A percentile compares a stretch with the other conserved stretches of the same genome.
Evolutionary conservation across 352 stramenopile genomes (phyloP).

Genomic region (Phytopythium oedochilum): DNA sequence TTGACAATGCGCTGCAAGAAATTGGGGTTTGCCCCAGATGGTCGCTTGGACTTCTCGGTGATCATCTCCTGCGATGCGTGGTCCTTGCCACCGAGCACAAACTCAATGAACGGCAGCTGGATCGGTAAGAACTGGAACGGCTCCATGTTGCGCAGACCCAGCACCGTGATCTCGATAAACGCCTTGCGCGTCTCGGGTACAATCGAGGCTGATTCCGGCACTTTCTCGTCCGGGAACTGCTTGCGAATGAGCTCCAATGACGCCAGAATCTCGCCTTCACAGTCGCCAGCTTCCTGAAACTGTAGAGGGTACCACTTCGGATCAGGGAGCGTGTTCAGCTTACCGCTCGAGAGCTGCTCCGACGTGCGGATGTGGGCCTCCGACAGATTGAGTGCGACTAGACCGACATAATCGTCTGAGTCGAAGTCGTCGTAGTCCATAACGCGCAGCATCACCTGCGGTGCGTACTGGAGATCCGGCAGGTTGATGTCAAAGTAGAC

Average conservation of each 20-base stretch:
- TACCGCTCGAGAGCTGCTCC: slow-evolving; percentile 40
- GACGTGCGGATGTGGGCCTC: slow-evolving; percentile 69
- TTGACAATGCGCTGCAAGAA: slow-evolving; percentile 89
- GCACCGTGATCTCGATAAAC: slow-evolving; percentile 80
- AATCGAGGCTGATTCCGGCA: slow-evolving; percentile 50
- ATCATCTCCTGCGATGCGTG: slow-evolving; percentile 81
- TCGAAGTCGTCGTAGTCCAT: slow-evolving; percentile 84
- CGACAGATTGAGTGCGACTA: slow-evolving; percentile 56
- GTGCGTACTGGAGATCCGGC: slow-evolving; percentile 67
- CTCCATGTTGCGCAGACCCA: slow-evolving; percentile 83
- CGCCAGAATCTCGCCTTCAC: slow-evolving; percentile 76
- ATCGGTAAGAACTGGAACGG: slow-evolving; percentile 89
- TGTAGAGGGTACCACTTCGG: slow-evolving; percentile 75
- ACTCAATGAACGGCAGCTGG: slow-evolving; percentile 85
- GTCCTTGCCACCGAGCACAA: slow-evolving; percentile 82
- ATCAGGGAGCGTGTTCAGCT: slow-evolving; percentile 41
- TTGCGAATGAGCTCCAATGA: slow-evolving; percentile 75
- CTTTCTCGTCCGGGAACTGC: slow-evolving; percentile 55
- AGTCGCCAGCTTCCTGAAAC: slow-evolving; percentile 72
- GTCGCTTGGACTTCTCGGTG: slow-evolving; percentile 82
- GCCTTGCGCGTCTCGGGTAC: slow-evolving; percentile 61
- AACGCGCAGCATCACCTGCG: slow-evolving; percentile 72
- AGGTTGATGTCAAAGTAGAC: slow-evolving; percentile 85
- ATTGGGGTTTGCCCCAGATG: slow-evolving; percentile 82
- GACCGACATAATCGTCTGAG: slow-evolving; percentile 60